These are phyloP conservation scores for Pestalotiopsis fici DNA, from an alignment of 2,329 filamentous ascomycete genomes.

Conservation along the genomic window DNA sequence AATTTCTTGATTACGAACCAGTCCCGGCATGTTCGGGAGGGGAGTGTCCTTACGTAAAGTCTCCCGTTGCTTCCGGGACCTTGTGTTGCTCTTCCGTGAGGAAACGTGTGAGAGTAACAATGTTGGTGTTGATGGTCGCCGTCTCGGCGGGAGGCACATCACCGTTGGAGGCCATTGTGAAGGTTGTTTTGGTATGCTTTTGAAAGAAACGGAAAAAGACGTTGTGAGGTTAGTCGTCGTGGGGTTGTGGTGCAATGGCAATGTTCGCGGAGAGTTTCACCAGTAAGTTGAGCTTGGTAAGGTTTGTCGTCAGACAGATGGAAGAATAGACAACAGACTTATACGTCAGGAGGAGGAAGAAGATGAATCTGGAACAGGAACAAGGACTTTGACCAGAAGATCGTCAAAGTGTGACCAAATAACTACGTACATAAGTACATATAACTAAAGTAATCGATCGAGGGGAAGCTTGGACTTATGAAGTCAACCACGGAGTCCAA, in stretches of 20 bases:
- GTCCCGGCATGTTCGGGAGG: background rate
- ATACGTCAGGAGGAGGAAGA: background rate
- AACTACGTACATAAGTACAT: background rate
- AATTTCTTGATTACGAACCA: background rate
- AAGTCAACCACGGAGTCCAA: background rate
- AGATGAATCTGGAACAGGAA: background rate
- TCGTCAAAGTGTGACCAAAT: background rate
- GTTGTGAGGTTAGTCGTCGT: background rate
- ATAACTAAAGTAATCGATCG: background rate
- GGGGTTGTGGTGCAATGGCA: background rate
- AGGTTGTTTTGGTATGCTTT: background rate
- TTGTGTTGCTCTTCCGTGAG: constrained; percentile 95
- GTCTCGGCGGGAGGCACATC: constrained; percentile 44
- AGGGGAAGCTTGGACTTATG: constrained; percentile 8
- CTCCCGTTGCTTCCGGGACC: constrained; percentile 91
- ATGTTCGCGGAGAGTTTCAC: background rate
- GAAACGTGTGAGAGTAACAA: constrained; percentile 92
- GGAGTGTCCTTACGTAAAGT: constrained; percentile 78
- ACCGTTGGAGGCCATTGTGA: constrained; percentile 26
- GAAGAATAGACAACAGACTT: background rate
- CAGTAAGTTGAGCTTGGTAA: too few relatives aligned
- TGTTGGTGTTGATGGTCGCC: constrained; percentile 93
- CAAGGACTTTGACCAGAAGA: background rate
- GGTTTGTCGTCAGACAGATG: background rate
- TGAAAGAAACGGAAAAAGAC: background rate